Evolutionary conservation across 2,329 filamentous ascomycete species (phyloP), one percentile per base, ranked within the genome.

Genomic region (Coniella lustricola): DNA sequence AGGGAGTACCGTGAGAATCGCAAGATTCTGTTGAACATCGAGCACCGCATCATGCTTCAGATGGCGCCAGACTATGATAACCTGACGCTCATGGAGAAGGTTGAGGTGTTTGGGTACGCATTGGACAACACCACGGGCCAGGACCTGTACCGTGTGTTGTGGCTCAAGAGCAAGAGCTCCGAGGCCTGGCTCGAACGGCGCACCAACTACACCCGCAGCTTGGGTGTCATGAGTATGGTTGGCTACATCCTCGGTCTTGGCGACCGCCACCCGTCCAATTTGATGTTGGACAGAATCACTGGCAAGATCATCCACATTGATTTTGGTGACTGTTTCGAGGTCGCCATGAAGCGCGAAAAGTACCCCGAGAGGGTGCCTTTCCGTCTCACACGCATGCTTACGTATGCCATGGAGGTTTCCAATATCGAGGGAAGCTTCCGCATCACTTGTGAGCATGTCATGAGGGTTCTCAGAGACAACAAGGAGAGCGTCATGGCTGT

Each of bases 211-310:
- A 98, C 93, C 16, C 85, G 93, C 50, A 97, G 91, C 1, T 76
- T 98, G 2, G 93, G 89, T 58, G 93, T 98, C 60, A 99, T 98
- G 93, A 96, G 90, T n/a, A 98, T 99, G 90, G 93, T 97, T n/a
- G 93, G 93, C 55, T 99, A 99, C 67, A 97, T 99, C 56, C 81
- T 99, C 18, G 94, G 93, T 52, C 75, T 99, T 13, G 93, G 93
- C 47, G 93, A 99, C 70, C 84, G 94, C 41, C 93, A 99, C 69
- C 94, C 94, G 33, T 96, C 90, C 52, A 99, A 99, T 66, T 72
- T 99, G 61, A 94, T 98, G 85, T 84, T 99, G 35, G 93, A 98
- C 66, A 85, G 90, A 34, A 82, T 94, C 53, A 97, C 91, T 1
- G 93, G 93, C 63, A 95, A 95, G 72, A 93, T 98, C 54, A 85